Conservation (phyloP, 441 rosid species). For the Oxalis stricta region DNA sequence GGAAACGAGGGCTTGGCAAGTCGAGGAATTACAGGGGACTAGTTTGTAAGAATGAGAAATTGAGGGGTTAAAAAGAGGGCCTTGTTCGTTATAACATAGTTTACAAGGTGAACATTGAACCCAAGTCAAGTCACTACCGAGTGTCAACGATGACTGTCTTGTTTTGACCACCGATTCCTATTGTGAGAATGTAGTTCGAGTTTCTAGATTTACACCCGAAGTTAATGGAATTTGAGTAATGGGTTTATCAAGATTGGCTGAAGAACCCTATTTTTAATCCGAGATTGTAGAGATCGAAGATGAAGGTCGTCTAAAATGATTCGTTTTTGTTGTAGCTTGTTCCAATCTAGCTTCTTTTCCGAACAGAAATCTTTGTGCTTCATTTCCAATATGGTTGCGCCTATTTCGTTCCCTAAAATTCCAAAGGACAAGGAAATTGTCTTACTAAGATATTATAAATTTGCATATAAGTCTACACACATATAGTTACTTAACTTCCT, state of each 20-base stretch:
- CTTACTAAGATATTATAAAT: too few relatives aligned
- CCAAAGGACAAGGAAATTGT: too few relatives aligned
- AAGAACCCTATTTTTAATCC: constrained; percentile 21
- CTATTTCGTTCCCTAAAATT: constrained; percentile 34
- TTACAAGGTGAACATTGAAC: constrained; percentile 86
- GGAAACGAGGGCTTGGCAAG: constrained; percentile 41
- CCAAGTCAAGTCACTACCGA: constrained; percentile 94
- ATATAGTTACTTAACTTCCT: too few relatives aligned
- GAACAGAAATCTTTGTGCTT: constrained; percentile 53
- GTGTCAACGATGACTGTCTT: constrained; percentile 73
- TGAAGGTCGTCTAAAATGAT: constrained; percentile 40
- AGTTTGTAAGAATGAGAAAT: constrained; percentile 42
- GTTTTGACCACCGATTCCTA: constrained; percentile 42
- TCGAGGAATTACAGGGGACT: constrained; percentile 47
- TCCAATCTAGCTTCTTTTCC: constrained; percentile 32
- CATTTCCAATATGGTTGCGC: constrained; percentile 64
- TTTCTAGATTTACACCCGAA: constrained; percentile 53
- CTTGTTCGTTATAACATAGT: constrained; percentile 56
- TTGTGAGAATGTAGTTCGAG: constrained; percentile 59
- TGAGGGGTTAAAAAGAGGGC: constrained; percentile 59
- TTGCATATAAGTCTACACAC: too few relatives aligned
- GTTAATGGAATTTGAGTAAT: constrained; percentile 37
- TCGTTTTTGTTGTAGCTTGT: constrained; percentile 33
- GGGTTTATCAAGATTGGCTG: constrained; percentile 13
- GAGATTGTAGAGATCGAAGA: constrained; percentile 42